phyloP scores from a whole-genome alignment of 306 rosid genomes.

The Malus domestica region ASM211411v1 NC_041791.1:7125001-7125500 shows the following conservation, averaged over 20 bases:
- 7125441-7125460: conserved; percentile 60
- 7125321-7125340: conserved; percentile 79
- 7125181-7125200: conserved; percentile 76
- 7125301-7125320: conserved; percentile 43
- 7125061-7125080: background rate
- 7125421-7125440: conserved; percentile 78
- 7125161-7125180: conserved; percentile 74
- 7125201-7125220: conserved; percentile 76
- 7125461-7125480: conserved; percentile 95
- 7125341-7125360: conserved; percentile 67
- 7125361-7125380: conserved; percentile 69
- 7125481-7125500: conserved; percentile 69
- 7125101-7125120: conserved; percentile 5
- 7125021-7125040: background rate
- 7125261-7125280: conserved; percentile 69
- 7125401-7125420: conserved; percentile 85
- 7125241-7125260: conserved; percentile 51
- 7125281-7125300: conserved; percentile 51
- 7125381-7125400: conserved; percentile 82
- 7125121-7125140: conserved; percentile 77
- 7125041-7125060: background rate
- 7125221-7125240: conserved; percentile 44
- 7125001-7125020: background rate
- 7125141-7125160: conserved; percentile 85
- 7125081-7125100: background rate